A percentile compares a stretch with the other conserved stretches of the same genome.
These are phyloP conservation scores for Arabidopsis arenosa DNA, from an alignment of 345 rosid species.

Conservation along the genomic window DNA sequence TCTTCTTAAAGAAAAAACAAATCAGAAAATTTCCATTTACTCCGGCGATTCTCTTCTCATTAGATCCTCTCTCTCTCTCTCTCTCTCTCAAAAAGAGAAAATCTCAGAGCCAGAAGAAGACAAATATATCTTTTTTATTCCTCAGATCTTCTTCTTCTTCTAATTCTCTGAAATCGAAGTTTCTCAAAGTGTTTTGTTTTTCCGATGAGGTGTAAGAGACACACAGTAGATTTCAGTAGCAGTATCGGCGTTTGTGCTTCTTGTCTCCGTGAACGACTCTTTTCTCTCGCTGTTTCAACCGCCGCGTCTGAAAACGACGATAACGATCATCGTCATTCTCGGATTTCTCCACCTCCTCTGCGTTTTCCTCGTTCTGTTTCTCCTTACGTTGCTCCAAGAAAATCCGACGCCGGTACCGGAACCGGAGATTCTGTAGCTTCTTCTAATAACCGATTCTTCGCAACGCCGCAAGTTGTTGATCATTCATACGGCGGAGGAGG, in stretches of 20 bases:
- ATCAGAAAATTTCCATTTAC: conserved; percentile 37
- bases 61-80: conserved; percentile 22
- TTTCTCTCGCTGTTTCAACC: conserved; percentile 57
- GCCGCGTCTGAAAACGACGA: conserved; percentile 48
- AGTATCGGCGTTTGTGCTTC: conserved; percentile 87
- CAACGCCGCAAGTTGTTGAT: conserved; percentile 71
- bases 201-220: conserved; percentile 85
- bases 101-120: conserved; percentile 33
- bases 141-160: conserved; percentile 33
- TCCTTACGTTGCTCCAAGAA: conserved; percentile 69
- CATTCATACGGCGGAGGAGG: conserved; percentile 8
- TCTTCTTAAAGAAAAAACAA: conserved; percentile 11
- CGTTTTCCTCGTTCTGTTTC: conserved; percentile 85
- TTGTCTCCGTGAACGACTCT: conserved; percentile 86
- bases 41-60: conserved; percentile 31
- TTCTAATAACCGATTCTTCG: conserved; percentile 53
- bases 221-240: conserved; percentile 68
- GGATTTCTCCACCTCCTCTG: conserved; percentile 49
- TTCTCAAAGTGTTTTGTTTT: neutral
- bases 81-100: conserved; percentile 18
- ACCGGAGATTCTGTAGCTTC: conserved; percentile 16
- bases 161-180: conserved; percentile 1
- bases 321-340: conserved; percentile 27
- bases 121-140: conserved; percentile 8
- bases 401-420: conserved; percentile 53